phyloP scores from a whole-genome alignment of 2,329 filamentous ascomycete species.

The Monosporascus sp. region DNA sequence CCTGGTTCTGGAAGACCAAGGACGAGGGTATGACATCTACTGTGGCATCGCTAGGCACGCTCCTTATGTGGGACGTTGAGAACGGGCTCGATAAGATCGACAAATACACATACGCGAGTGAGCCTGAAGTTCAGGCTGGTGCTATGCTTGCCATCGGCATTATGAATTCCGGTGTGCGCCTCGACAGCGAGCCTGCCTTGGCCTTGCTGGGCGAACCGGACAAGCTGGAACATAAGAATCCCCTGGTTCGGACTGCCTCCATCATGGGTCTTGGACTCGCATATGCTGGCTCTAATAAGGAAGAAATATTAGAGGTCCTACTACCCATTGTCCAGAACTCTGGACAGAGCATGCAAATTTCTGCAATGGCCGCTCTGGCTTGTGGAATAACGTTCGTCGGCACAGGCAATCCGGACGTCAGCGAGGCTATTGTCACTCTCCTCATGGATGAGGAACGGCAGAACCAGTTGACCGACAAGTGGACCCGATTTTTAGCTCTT shows the following conservation, averaged over 20 bases:
- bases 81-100: slow-evolving; percentile 90
- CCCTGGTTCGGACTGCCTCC: slow-evolving; percentile 71
- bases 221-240: slow-evolving; percentile 72
- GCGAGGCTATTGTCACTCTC: slow-evolving; percentile 85
- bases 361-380: slow-evolving; percentile 89
- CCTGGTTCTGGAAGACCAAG: slow-evolving; percentile 99
- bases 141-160: slow-evolving; percentile 91
- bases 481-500: slow-evolving; percentile 93
- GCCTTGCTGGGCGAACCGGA: slow-evolving; percentile 77
- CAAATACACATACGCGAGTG: slow-evolving; percentile 80
- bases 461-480: slow-evolving; percentile 92
- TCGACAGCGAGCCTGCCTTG: slow-evolving; percentile 85
- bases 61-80: slow-evolving; percentile 92
- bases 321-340: slow-evolving; percentile 84
- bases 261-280: slow-evolving; percentile 96
- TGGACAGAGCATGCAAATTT: slow-evolving; percentile 85
- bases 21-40: slow-evolving; percentile 97
- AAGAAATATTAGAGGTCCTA: slow-evolving; percentile 77
- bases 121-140: slow-evolving; percentile 81
- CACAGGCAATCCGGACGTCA: slow-evolving; percentile 84
- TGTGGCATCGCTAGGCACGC: slow-evolving; percentile 84
- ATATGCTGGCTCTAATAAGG: slow-evolving; percentile 91
- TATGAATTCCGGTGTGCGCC: slow-evolving; percentile 84
- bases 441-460: slow-evolving; percentile 90
- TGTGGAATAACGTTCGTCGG: slow-evolving; percentile 90